phyloP scores from a whole-genome alignment of 1,139 yeast species.

The Kodamaea alishanica region DNA sequence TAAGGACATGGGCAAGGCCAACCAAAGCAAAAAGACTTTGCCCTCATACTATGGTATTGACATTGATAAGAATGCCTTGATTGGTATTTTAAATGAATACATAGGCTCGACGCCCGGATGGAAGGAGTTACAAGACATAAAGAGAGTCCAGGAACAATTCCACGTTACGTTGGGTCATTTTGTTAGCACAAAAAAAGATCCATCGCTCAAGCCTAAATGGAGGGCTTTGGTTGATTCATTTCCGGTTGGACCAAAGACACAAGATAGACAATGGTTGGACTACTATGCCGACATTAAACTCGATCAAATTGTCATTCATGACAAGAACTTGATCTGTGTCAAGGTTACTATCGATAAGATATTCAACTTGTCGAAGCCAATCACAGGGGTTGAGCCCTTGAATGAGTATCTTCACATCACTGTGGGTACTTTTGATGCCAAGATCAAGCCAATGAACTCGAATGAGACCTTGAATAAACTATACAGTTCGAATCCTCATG shows the following conservation, averaged over 20 bases:
- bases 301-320: constrained; percentile 45
- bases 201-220: constrained; percentile 25
- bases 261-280: constrained; percentile 11
- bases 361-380: constrained; percentile 19
- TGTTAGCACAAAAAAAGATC: constrained; percentile 22
- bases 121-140: constrained; percentile 20
- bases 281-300: constrained; percentile 39
- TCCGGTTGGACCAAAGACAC: constrained; percentile 1
- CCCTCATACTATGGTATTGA: constrained; percentile 29
- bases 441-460: constrained; percentile 44
- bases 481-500: neutral
- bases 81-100: too few species aligned
- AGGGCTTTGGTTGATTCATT: constrained; percentile 16
- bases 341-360: constrained; percentile 41
- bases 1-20: constrained; percentile 30
- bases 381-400: constrained; percentile 23
- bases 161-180: constrained; percentile 79
- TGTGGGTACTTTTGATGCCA: constrained; percentile 53
- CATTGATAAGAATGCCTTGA: constrained; percentile 11
- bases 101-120: constrained; percentile 18
- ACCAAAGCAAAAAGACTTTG: constrained; percentile 12
- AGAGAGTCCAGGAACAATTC: constrained; percentile 53
- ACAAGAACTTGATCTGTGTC: constrained; percentile 53
- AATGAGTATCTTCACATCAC: constrained; percentile 70
- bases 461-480: constrained; percentile 21